Conservation (phyloP, 768 basidiomycete species). For the Leccinum ochraceum region DNA sequence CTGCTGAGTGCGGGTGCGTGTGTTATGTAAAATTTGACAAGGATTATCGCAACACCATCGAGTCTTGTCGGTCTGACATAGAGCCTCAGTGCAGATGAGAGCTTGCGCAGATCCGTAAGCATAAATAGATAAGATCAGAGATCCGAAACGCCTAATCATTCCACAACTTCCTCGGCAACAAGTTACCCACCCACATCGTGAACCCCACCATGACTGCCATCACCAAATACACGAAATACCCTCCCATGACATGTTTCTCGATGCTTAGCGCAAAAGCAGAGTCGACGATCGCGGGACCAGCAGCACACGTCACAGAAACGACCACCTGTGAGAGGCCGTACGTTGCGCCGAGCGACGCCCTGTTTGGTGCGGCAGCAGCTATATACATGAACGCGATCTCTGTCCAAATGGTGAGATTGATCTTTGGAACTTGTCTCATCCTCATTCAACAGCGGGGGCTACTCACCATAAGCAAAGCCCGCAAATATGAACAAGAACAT, state of each 20-base stretch:
- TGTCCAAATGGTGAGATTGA: slow-evolving; percentile 26
- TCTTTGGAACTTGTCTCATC: background rate
- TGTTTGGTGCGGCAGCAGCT: slow-evolving; percentile 62
- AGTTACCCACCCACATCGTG: slow-evolving; percentile 30
- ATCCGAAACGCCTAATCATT: background rate
- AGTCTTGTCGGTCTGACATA: too few species aligned
- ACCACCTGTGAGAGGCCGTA: slow-evolving; percentile 50
- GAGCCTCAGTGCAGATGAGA: too few species aligned
- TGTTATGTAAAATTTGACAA: too few species aligned
- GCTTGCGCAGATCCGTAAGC: background rate
- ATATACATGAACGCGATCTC: slow-evolving; percentile 73
- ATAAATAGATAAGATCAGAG: too few species aligned
- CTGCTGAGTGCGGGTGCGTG: too few species aligned
- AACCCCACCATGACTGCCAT: slow-evolving; percentile 32
- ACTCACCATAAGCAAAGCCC: too few species aligned
- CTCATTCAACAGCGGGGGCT: background rate
- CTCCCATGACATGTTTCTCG: slow-evolving; percentile 45
- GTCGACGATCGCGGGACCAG: slow-evolving; percentile 29
- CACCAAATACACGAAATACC: slow-evolving; percentile 54
- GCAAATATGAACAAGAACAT: too few species aligned
- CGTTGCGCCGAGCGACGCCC: slow-evolving; percentile 65
- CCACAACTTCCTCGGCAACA: slow-evolving; percentile 36
- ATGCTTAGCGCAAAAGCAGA: slow-evolving; percentile 30
- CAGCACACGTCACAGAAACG: slow-evolving; percentile 31
- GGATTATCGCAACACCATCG: too few species aligned